Evolutionary conservation across 352 stramenopile species (phyloP), one percentile per base, ranked within the genome.

Genomic region (Paralagenidium karlingii): DNA sequence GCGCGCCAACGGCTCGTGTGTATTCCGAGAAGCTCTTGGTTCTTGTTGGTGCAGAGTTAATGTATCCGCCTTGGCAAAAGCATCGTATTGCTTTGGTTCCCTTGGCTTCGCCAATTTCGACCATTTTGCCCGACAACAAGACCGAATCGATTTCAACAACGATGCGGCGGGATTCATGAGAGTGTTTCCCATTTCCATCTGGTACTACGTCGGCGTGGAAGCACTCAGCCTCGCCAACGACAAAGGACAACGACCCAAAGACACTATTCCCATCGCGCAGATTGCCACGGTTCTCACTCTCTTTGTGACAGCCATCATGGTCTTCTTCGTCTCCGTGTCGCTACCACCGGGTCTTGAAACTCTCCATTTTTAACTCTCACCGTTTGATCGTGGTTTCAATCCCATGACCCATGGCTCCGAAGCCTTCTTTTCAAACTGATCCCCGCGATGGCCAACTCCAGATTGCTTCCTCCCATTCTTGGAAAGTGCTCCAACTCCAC

Each of bases 41-140:
- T n/a, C n/a, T n/a, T n/a, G n/a, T n/a, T n/a, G n/a, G n/a, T n/a
- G n/a, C n/a, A n/a, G n/a, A n/a, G n/a, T n/a, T n/a, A n/a, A n/a
- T n/a, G n/a, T n/a, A n/a, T n/a, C n/a, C n/a, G n/a, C n/a, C n/a
- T n/a, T n/a, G n/a, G n/a, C n/a, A n/a, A n/a, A n/a, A n/a, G n/a
- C n/a, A n/a, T n/a, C n/a, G n/a, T n/a, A n/a, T n/a, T n/a, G 55
- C 20, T 29, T 69, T 12, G 64, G 61, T 3, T 60, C 52, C n/a
- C n/a, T n/a, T n/a, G n/a, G 28, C 5, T 33, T 26, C 40, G 49
- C 46, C n/a, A 39, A 45, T 20, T 51, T 51, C 29, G 29, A 36
- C 15, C 25, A 24, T 10, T 38, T 47, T 7, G 44, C 38, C n/a
- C 13, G 37, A n/a, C 30, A 32, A 15, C 15, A 29, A 8, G 36